phyloP scores from a whole-genome alignment of 148 eudicot genomes.

The Heliamphora exappendiculata region DNA sequence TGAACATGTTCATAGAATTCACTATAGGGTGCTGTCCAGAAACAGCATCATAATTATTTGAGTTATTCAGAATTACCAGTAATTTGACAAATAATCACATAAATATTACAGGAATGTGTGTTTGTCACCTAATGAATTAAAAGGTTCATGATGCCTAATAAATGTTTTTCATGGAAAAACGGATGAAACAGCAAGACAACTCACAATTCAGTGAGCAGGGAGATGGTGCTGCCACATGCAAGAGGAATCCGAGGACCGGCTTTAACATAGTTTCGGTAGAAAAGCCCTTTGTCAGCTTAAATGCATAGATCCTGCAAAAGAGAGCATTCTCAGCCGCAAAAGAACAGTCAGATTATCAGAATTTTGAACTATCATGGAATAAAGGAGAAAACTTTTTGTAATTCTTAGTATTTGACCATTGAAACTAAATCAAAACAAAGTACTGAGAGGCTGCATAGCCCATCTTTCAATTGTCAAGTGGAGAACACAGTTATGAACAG shows the following conservation, averaged over 20 bases:
- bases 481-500: not conserved
- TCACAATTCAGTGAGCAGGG: constrained; percentile 9
- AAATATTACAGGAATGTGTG: not conserved
- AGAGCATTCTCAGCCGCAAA: not conserved
- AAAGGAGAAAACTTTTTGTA: not conserved
- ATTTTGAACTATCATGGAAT: not conserved
- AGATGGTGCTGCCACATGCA: not conserved
- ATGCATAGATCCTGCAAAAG: constrained; percentile 8
- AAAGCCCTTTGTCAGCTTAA: not conserved
- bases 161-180: not conserved
- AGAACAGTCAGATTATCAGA: not conserved
- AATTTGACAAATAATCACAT: not conserved
- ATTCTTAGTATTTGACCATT: not conserved
- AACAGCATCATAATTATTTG: not conserved
- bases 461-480: not conserved
- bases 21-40: not conserved
- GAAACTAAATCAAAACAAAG: not conserved
- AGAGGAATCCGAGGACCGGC: not conserved
- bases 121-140: not conserved
- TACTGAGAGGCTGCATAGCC: not conserved
- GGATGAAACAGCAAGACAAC: not conserved
- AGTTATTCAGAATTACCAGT: not conserved
- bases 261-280: not conserved
- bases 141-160: not conserved
- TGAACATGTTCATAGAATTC: not conserved